These are phyloP conservation scores for Trichosporon inkin DNA, from an alignment of 1,284 basidiomycete species.

Conservation along the genomic window DNA sequence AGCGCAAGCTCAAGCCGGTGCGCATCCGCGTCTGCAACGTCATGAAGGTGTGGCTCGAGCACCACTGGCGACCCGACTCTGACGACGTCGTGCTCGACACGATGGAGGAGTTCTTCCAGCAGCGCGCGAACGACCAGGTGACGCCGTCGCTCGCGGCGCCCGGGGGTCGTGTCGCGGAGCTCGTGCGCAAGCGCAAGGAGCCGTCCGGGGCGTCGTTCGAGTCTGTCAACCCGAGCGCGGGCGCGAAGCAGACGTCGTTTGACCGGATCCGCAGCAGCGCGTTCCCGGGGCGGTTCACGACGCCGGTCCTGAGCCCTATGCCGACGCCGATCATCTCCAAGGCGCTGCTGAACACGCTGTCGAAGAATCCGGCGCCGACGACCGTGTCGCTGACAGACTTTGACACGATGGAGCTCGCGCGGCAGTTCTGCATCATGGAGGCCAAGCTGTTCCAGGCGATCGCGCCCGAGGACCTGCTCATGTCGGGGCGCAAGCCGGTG, in stretches of 20 bases:
- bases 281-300: constrained; percentile 11
- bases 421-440: constrained; percentile 93
- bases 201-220: constrained; percentile 18
- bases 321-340: constrained; percentile 74
- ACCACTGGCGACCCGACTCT: constrained; percentile 71
- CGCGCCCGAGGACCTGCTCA: constrained; percentile 83
- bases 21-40: constrained; percentile 85
- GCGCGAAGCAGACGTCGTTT: constrained; percentile 20
- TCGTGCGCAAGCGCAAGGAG: constrained; percentile 28
- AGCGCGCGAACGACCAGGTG: constrained; percentile 33
- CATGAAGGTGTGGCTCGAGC: constrained; percentile 88
- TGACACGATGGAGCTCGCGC: constrained; percentile 83
- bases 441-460: constrained; percentile 83
- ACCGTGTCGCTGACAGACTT: constrained; percentile 81
- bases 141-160: constrained; percentile 38
- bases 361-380: constrained; percentile 51
- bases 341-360: constrained; percentile 59
- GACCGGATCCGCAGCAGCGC: constrained; percentile 21
- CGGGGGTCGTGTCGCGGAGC: constrained; percentile 38
- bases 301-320: constrained; percentile 17
- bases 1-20: constrained; percentile 80
- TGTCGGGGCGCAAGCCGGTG: constrained; percentile 68
- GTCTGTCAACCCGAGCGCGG: constrained; percentile 4
- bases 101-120: constrained; percentile 45
- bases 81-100: constrained; percentile 54